A percentile compares a stretch with the other conserved stretches of the same genome.
These are phyloP conservation scores for Alternaria viburni DNA, from an alignment of 2,329 filamentous ascomycete genomes.

Conservation along the genomic window DNA sequence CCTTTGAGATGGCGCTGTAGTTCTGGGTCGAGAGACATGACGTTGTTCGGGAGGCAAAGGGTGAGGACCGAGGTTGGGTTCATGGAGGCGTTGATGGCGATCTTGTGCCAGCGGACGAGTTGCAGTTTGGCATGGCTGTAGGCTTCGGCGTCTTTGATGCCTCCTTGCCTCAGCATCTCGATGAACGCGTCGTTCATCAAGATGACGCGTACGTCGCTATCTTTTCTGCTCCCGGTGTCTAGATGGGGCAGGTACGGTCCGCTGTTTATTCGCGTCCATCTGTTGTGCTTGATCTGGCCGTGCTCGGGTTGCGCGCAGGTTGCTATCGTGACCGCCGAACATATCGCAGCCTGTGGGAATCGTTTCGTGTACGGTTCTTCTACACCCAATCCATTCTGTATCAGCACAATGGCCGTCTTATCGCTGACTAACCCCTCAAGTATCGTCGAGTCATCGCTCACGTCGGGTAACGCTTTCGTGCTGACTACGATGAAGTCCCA, in stretches of 20 bases:
- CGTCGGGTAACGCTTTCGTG: conserved; percentile 73
- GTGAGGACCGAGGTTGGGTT: conserved; percentile 74
- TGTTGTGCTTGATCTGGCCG: conserved; percentile 71
- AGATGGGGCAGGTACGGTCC: conserved; percentile 67
- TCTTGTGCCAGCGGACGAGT: conserved; percentile 76
- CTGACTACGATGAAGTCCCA: conserved; percentile 74
- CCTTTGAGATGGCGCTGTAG: conserved; percentile 66
- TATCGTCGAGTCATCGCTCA: conserved; percentile 66
- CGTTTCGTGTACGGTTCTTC: conserved; percentile 69
- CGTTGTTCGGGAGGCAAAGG: conserved; percentile 68
- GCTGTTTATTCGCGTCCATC: conserved; percentile 75
- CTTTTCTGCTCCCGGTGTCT: conserved; percentile 39
- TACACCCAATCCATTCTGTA: conserved; percentile 75
- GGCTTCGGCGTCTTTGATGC: conserved; percentile 69
- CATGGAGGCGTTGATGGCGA: conserved; percentile 77
- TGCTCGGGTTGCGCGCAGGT: conserved; percentile 70
- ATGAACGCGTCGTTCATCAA: conserved; percentile 59
- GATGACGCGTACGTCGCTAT: conserved; percentile 42
- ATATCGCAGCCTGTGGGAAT: conserved; percentile 66
- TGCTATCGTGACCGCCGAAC: conserved; percentile 73
- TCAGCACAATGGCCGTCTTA: conserved; percentile 66
- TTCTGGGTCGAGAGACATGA: conserved; percentile 70
- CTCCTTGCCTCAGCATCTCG: conserved; percentile 64
- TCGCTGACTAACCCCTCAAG: conserved; percentile 65
- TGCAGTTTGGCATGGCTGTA: conserved; percentile 72